A percentile compares a stretch with the other conserved stretches of the same genome.
phyloP scores from a whole-genome alignment of 208 protist genomes.

The Leishmania tarentolae region DNA sequence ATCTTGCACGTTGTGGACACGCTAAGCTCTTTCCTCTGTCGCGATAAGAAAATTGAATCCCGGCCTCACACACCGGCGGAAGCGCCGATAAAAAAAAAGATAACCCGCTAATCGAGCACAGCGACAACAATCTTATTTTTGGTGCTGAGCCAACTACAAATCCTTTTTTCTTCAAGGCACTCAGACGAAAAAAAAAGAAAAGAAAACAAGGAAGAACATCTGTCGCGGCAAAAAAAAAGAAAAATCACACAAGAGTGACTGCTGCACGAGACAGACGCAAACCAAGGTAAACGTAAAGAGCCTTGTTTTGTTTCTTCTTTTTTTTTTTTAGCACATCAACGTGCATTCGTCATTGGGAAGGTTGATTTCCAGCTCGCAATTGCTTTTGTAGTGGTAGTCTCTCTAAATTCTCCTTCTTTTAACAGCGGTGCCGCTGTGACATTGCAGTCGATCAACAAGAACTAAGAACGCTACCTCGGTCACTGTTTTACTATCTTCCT shows the following conservation, averaged over 20 bases:
- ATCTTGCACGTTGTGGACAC: not conserved
- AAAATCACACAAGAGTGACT: not conserved
- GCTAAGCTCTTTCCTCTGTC: not conserved
- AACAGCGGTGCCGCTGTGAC: not conserved
- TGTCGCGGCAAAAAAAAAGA: not conserved
- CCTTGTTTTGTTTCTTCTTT: too few species aligned
- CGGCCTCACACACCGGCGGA: not conserved
- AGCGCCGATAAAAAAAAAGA: not conserved
- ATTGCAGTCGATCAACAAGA: not conserved
- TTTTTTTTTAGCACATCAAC: not conserved
- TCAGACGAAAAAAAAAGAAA: too few species aligned
- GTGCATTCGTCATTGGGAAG: not conserved
- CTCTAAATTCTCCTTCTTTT: not conserved
- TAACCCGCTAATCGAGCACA: not conserved
- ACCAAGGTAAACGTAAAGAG: not conserved
- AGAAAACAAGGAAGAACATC: not conserved
- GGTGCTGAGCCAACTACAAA: not conserved
- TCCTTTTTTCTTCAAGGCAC: not conserved
- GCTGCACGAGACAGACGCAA: not conserved
- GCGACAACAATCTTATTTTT: not conserved
- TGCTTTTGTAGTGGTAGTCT: not conserved
- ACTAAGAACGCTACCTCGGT: not conserved
- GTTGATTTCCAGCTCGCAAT: not conserved
- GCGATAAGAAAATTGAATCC: not conserved
- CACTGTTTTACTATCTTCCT: not conserved